These are phyloP conservation scores for Emericellopsis terricola DNA, from an alignment of 495 filamentous ascomycete species.

Conservation along the genomic window DNA sequence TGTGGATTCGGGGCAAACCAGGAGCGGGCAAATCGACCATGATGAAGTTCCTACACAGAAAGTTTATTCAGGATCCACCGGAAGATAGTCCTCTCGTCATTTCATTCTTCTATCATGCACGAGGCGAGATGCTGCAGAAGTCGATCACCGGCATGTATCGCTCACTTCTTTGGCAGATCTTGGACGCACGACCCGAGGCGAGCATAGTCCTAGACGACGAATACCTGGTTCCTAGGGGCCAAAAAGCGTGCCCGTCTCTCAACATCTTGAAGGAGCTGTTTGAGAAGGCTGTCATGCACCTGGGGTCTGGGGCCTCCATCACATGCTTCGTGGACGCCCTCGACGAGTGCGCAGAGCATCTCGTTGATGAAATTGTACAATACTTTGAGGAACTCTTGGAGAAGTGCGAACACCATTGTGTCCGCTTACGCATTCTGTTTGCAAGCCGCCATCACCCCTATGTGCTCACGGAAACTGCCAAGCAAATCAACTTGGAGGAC, in stretches of 20 bases:
- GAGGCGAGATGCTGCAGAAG: constrained; percentile 27
- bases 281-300: not conserved
- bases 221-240: too few relatives aligned
- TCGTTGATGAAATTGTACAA: constrained; percentile 4
- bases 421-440: constrained; percentile 6
- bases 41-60: constrained; percentile 8
- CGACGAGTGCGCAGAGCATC: constrained; percentile 13
- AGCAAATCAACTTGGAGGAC: constrained; percentile 9
- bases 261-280: not conserved
- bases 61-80: too few relatives aligned
- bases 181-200: constrained; percentile 6
- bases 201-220: not conserved
- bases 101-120: constrained; percentile 17
- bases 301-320: not conserved
- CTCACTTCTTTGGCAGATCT: constrained; percentile 23
- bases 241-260: too few relatives aligned
- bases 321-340: constrained; percentile 22
- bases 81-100: constrained; percentile 5
- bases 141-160: constrained; percentile 36
- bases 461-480: constrained; percentile 6
- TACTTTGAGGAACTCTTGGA: constrained; percentile 10
- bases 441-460: constrained; percentile 18
- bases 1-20: constrained; percentile 21
- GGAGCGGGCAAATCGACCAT: constrained; percentile 1
- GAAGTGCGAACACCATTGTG: too few relatives aligned